These are phyloP conservation scores for Gracilaria vermiculophylla DNA, from an alignment of 23 red algal species.

Conservation along the genomic window DNA sequence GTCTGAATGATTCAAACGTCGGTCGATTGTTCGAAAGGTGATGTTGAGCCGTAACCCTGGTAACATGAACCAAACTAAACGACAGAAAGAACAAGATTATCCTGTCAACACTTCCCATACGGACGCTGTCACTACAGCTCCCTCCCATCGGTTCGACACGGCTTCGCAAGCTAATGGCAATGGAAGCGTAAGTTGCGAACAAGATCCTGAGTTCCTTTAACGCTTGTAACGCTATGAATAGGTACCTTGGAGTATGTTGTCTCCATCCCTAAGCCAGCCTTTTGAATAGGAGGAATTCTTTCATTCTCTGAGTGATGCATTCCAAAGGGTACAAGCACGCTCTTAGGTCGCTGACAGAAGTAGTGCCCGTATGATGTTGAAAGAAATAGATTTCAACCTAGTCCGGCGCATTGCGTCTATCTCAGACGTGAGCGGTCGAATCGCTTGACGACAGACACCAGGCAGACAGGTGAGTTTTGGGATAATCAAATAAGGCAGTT, in stretches of 20 bases:
- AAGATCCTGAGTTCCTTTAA: background rate
- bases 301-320: background rate
- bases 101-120: background rate
- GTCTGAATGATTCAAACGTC: background rate
- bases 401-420: background rate
- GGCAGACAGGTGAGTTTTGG: background rate
- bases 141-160: background rate
- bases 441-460: background rate
- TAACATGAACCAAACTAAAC: background rate
- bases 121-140: background rate
- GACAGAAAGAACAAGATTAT: background rate
- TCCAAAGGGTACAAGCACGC: conserved; percentile 5
- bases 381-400: background rate
- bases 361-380: background rate
- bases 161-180: background rate
- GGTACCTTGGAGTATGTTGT: background rate
- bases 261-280: background rate
- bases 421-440: background rate
- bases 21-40: background rate
- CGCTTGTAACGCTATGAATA: background rate
- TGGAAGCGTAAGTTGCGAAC: background rate
- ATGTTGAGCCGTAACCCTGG: background rate
- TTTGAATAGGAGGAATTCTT: background rate
- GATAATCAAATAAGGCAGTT: no score
- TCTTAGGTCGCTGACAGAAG: background rate